Evolutionary conservation across 805 yeast genomes (phyloP), one percentile per base, ranked within the genome.

Genomic region (Tetrapisispora namnaoensis): DNA sequence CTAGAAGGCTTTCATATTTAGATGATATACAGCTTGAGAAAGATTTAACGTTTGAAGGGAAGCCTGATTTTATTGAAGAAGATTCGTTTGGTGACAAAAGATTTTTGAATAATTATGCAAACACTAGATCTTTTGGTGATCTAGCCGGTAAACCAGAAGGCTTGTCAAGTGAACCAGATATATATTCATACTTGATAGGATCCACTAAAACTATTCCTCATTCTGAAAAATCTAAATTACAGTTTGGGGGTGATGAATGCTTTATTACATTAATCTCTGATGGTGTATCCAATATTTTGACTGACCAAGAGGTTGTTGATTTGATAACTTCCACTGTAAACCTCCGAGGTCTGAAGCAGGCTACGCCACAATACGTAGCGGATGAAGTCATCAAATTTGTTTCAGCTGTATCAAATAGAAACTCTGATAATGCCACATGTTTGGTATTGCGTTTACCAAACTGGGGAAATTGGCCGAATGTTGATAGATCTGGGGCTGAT

Each of bases 51-150:
- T 13, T 16, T 16, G 30, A 30, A 4, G 18, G 4, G 18, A 8
- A 5, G 30, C 5, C 16, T 30, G 37, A 18, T 16, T 8, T 42
- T 7, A 16, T 82, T 50, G 77, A 83, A 60, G 80, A 85, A 7
- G 98, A 91, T 63, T 83, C 96, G 3, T 91, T 90, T 70, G 99
- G 99, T 7, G 95, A 89, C 59, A 87, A 85, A 60, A 64, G 98
- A 49, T 90, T 82, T 58, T 58, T 78, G 49, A 77, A 85, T 36
- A 76, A 80, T 53, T 83, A 81, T 61, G 96, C 97, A 21, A 93
- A 93, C 60, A 93, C 99, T 1, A 75, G 99, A 54, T 75, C 96
- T 1, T 93, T 93, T 73, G 99, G 99, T 38, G 99, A 93, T 67
- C 59, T 82, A 16, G 71, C 74, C 24, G 95, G 81, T 47, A 93